phyloP scores from a whole-genome alignment of 306 rosid genomes.

The Cicer pinnatifidum region DNA sequence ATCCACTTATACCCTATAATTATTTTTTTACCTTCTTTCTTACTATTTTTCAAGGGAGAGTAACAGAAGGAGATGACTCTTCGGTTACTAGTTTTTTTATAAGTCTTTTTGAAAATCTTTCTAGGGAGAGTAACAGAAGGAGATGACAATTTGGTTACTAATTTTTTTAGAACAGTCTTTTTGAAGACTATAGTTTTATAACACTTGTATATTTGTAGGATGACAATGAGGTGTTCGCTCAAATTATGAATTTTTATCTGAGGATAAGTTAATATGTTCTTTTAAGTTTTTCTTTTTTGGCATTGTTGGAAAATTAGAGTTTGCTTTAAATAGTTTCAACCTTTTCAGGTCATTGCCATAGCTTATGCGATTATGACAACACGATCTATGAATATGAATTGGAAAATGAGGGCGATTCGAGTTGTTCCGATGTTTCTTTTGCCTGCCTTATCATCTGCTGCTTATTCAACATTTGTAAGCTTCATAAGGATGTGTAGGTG shows the following conservation, averaged over 20 bases:
- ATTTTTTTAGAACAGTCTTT: background rate
- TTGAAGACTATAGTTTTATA: background rate
- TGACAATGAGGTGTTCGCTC: background rate
- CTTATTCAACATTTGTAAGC: slow-evolving; percentile 64
- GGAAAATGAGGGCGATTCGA: slow-evolving; percentile 84
- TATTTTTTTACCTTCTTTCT: background rate
- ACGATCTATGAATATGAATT: slow-evolving; percentile 64
- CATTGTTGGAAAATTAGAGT: background rate
- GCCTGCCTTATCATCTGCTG: slow-evolving; percentile 67
- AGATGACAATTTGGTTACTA: background rate
- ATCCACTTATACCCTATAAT: background rate
- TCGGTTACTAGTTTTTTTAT: background rate
- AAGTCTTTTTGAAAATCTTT: background rate
- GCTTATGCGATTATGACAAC: slow-evolving; percentile 85
- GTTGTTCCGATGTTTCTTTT: slow-evolving; percentile 89
- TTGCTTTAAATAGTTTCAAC: slow-evolving; percentile 43
- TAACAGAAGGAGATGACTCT: background rate
- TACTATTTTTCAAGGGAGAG: background rate
- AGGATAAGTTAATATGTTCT: background rate
- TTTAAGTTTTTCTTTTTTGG: background rate
- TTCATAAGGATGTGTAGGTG: slow-evolving; percentile 80
- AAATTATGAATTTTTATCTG: background rate
- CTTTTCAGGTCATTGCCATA: slow-evolving; percentile 77
- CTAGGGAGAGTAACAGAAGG: background rate
- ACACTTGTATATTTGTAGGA: background rate